Evolutionary conservation across 1,284 basidiomycete species (phyloP), one percentile per base, ranked within the genome.

Genomic region (Ceratobasidium theobromae): DNA sequence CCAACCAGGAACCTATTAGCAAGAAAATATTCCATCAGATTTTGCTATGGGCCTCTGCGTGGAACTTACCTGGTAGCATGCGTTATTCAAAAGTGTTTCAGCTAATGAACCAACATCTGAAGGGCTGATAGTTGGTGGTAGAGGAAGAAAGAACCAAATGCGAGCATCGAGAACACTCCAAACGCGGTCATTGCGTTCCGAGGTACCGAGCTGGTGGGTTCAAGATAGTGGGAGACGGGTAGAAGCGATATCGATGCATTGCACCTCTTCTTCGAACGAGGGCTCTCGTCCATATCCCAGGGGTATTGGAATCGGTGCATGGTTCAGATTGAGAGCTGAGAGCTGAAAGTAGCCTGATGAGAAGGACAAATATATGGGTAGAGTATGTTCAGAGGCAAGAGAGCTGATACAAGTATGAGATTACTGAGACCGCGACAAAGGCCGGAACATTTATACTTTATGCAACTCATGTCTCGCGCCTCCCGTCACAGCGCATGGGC

Each of bases 301-400:
- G 46, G 46, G 46, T 51, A 51, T 48, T 62, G 58, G 58, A 62
- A 62, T 16, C 58, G 58, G 23, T 62, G 58, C 58, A 62, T 62
- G 18, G 46, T 52, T n/a, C 9, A 33, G 35, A 28, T 6, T 38
- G 32, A 40, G 33, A 21, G 35, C 18, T 49, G 45, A 9, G 4
- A 9, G 58, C 48, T 51, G 46, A 32, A 27, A 21, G 5, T 3
- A 9, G 35, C 46, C 30, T 18, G 14, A 27, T 28, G n/a, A 1
- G 18, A 11, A 49, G 46, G 14, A 28, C 16, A 38, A 8, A 38
- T 38, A 8, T 38, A 38, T 38, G 35, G 35, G 35, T 8, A 38
- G 35, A 8, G 8, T 16, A 38, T 16, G 8, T 16, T 38, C 9
- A 16, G 8, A 8, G 35, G 35, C 16, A 38, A 16, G 8, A 38